A percentile compares a stretch with the other conserved stretches of the same genome.
Conservation (phyloP, 371 early-diverging fungal species). For the Smittium culicis region DNA sequence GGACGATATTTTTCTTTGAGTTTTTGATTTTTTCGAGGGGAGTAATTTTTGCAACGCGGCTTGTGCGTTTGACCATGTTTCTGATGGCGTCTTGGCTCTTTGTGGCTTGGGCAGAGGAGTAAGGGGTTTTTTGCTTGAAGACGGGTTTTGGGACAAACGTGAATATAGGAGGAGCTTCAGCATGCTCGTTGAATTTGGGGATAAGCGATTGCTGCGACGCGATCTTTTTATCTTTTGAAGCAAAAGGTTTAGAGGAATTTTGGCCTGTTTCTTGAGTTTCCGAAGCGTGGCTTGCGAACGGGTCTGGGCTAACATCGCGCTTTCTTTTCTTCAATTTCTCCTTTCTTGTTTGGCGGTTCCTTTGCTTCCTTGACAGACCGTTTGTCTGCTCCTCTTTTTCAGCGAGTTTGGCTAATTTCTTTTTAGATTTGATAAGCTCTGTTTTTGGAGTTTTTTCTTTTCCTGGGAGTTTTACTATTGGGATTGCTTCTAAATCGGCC, state of each 20-base stretch:
- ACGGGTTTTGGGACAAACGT: constrained; percentile 6
- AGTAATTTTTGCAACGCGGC: neutral
- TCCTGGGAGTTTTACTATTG: constrained; percentile 9
- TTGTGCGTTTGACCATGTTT: constrained; percentile 8
- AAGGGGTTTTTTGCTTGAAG: neutral
- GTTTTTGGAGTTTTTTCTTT: neutral
- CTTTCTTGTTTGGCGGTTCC: constrained; percentile 11
- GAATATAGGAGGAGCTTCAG: constrained; percentile 14
- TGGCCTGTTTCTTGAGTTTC: neutral
- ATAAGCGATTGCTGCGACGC: neutral
- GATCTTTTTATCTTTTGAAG: too few species aligned
- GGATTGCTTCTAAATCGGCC: constrained; percentile 2
- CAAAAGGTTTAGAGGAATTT: too few species aligned
- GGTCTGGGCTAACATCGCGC: constrained; percentile 3
- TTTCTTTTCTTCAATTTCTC: constrained; percentile 5
- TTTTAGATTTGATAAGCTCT: neutral
- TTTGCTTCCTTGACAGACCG: neutral
- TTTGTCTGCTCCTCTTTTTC: neutral
- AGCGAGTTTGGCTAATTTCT: neutral
- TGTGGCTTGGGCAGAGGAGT: neutral
- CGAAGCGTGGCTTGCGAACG: neutral
- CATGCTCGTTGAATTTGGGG: constrained; percentile 10
- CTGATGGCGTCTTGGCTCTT: constrained; percentile 6
- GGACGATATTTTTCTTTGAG: neutral
- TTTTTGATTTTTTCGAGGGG: constrained; percentile 1